Evolutionary conservation across 208 protist genomes (phyloP), one percentile per base, ranked within the genome.

Genomic region (Leishmania major): DNA sequence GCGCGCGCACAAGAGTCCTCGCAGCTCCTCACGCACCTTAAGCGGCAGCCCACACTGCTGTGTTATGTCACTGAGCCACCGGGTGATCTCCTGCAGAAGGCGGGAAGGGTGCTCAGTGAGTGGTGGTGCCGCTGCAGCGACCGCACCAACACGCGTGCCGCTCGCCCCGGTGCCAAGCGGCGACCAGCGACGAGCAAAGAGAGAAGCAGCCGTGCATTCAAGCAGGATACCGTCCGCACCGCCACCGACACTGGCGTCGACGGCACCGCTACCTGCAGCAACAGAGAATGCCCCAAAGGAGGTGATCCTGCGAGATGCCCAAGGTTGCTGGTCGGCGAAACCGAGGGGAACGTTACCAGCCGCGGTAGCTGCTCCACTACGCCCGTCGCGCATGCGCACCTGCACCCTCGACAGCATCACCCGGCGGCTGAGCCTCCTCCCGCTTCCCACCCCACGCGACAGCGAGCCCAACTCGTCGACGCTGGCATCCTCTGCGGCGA

Each of bases 391-490:
- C n/a, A 55, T n/a, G 31, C 82, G 57, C 6, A 81, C 77, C 62
- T 82, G 82, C 53, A 85, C 60, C 47, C 15, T n/a, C 49, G 82
- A 78, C n/a, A 85, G 28, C 60, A 40, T 7, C 8, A 51, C 71
- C 1, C 10, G 81, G 55, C 25, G 31, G 1, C 22, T 3, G 40
- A 10, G 31, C 35, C 2, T 53, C n/a, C 70, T 7, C 17, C 3
- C 5, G 47, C 45, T 17, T n/a, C 53, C 64, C 53, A 66, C 75
- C 60, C 69, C 83, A 73, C 51, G 57, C 60, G 70, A 51, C 40
- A n/a, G 25, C 31, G 28, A 45, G 77, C 28, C 80, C 79, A 35
- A 79, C 2, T n/a, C 31, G 13, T 74, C 70, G 43, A 11, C 43
- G 0, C 45, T 28, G 10, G 72, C 72, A 60, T 62, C 73, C 43